Evolutionary conservation across 257 asterid species (phyloP).

Genomic region (Agastache rugosa): DNA sequence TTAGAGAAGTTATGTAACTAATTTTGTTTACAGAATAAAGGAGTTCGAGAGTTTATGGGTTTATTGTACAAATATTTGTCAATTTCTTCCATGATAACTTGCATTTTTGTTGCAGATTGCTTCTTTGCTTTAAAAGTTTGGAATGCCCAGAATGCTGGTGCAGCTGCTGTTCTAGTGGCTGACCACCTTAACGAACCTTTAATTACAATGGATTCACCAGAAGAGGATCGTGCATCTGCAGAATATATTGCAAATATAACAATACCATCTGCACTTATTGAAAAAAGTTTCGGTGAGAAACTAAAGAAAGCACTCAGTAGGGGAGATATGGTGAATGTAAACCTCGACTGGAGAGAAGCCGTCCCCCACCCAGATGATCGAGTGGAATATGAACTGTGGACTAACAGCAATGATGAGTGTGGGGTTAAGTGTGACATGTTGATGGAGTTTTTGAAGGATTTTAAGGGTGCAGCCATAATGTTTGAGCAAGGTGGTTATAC

Average conservation of each 20-base stretch:
- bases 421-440: slow-evolving; percentile 57
- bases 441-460: slow-evolving; percentile 57
- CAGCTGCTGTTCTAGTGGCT: slow-evolving; percentile 63
- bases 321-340: slow-evolving; percentile 58
- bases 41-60: background rate
- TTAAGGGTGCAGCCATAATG: slow-evolving; percentile 60
- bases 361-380: slow-evolving; percentile 63
- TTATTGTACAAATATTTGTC: background rate
- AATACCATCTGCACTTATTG: slow-evolving; percentile 58
- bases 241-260: slow-evolving; percentile 53
- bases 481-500: slow-evolving; percentile 63
- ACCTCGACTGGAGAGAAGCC: slow-evolving; percentile 66
- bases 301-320: slow-evolving; percentile 43
- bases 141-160: slow-evolving; percentile 63
- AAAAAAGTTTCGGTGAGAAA: slow-evolving; percentile 50
- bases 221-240: slow-evolving; percentile 49
- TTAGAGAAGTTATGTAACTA: background rate
- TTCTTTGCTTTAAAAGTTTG: slow-evolving; percentile 60
- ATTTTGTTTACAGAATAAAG: background rate
- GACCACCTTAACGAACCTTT: slow-evolving; percentile 52
- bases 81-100: slow-evolving; percentile 5
- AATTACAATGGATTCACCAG: slow-evolving; percentile 59
- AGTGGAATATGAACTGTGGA: slow-evolving; percentile 63
- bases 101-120: slow-evolving; percentile 47
- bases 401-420: slow-evolving; percentile 55